A percentile compares a stretch with the other conserved stretches of the same genome.
These are phyloP conservation scores for Colletotrichum orchidophilum DNA, from an alignment of 2,329 filamentous ascomycete genomes.

Conservation along the genomic window DNA sequence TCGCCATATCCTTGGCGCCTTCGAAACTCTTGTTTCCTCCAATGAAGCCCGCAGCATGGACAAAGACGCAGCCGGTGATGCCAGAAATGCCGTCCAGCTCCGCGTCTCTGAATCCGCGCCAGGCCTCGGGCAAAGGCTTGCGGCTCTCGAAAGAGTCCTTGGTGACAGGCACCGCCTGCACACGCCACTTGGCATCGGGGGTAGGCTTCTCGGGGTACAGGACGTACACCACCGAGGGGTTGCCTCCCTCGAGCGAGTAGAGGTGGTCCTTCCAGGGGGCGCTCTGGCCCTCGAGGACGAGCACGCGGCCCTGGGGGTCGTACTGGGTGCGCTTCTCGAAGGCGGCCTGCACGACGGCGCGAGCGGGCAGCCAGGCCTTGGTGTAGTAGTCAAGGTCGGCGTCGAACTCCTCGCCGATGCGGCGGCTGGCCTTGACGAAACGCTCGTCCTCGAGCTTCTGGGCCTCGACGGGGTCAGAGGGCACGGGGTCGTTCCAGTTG, in stretches of 20 bases:
- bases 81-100: conserved; percentile 79
- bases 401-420: conserved; percentile 91
- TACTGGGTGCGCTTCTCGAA: conserved; percentile 74
- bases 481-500: conserved; percentile 76
- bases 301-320: conserved; percentile 79
- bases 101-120: conserved; percentile 90
- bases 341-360: conserved; percentile 79
- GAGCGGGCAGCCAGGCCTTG: conserved; percentile 86
- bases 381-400: conserved; percentile 81
- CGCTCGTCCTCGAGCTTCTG: conserved; percentile 83
- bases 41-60: conserved; percentile 95
- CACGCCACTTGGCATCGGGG: conserved; percentile 86
- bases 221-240: conserved; percentile 77
- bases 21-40: conserved; percentile 94
- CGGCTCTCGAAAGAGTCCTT: conserved; percentile 91
- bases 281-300: conserved; percentile 80
- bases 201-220: conserved; percentile 86
- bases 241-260: conserved; percentile 80
- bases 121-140: conserved; percentile 88
- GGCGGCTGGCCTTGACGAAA: conserved; percentile 79
- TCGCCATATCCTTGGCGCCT: conserved; percentile 86
- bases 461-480: conserved; percentile 62
- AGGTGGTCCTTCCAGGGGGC: conserved; percentile 98
- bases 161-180: conserved; percentile 88
- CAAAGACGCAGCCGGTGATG: conserved; percentile 83